Base-by-base conservation (phyloP, 2,329 filamentous ascomycete genomes). In the Apiospora saccharicola region DNA sequence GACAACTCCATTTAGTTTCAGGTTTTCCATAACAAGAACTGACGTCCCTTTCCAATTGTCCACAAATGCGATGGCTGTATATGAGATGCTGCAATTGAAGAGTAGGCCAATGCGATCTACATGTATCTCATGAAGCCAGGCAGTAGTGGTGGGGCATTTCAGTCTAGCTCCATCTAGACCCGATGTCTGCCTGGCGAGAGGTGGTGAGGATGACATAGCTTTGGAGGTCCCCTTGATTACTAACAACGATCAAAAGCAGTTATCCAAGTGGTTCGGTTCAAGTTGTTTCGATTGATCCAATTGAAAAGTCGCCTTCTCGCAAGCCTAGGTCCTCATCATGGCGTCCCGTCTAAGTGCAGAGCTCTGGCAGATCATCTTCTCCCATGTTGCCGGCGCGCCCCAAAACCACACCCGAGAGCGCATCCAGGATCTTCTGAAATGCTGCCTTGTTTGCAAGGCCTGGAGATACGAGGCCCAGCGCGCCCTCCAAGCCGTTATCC, bases 351-450 rank as follows among this genome's bases (percentile, higher is more conserved):
- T 64, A 64, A 64, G 57, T 41, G 57, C 57, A n/a, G 57, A 37
- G 19, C 57, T 64, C 19, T 41, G 34, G 57, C 57, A 64, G 4
- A 64, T 64, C 34, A 64, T 64, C 57, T 64, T 64, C 57, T 64
- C 34, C 8, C 34, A 64, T 41, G 34, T 64, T n/a, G 57, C 4
- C 34, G 34, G 57, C 19, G 57, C 19, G 3, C 57, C 57, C 19
- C 22, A 22, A 41, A 64, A 41, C 57, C 57, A 64, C 57, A 64
- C 22, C 13, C 34, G 57, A 64, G 22, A 64, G 12, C 30, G 53
- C 16, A 61, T 37, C 26, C 26, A 61, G 37, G 30, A 61, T 16
- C 53, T 61, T 19, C 57, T 64, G 1, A 64, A 22, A 10, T 64
- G 57, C 57, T 41, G 34, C n/a, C 57, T 61, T 1, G 53, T 61